Percentiles rank a stretch among this genome's conserved stretches.
Conservation (phyloP, 2,329 filamentous ascomycete species). For the Sclerotinia nivalis region DNA sequence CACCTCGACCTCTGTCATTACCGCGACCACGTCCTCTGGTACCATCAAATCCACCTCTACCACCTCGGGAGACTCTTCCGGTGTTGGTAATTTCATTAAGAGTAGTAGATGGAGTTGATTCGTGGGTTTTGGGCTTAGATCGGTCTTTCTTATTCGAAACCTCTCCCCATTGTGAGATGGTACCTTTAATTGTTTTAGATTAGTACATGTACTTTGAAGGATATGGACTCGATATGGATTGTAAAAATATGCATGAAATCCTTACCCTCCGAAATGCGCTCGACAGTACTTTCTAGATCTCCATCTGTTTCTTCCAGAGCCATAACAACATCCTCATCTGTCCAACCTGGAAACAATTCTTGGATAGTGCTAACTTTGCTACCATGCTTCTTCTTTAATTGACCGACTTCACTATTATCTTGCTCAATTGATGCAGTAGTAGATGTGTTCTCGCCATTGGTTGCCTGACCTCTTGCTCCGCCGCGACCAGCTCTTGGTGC, state of each 20-base stretch:
- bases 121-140: conserved; percentile 69
- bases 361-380: conserved; percentile 77
- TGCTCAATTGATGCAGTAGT: conserved; percentile 60
- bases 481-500: conserved; percentile 70
- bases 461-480: conserved; percentile 57
- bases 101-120: conserved; percentile 50
- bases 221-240: not conserved
- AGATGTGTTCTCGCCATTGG: conserved; percentile 70
- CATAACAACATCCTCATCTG: conserved; percentile 90
- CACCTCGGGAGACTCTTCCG: conserved; percentile 57
- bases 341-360: conserved; percentile 95
- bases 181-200: conserved; percentile 51
- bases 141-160: conserved; percentile 80
- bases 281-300: conserved; percentile 72
- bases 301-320: conserved; percentile 86
- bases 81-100: conserved; percentile 51
- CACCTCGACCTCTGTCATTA: conserved; percentile 60
- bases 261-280: conserved; percentile 77
- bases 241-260: not conserved
- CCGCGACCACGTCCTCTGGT: conserved; percentile 62
- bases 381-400: conserved; percentile 88
- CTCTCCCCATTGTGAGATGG: conserved; percentile 81
- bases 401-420: conserved; percentile 86
- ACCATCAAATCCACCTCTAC: conserved; percentile 59
- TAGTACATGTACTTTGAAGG: conserved; percentile 21